These are phyloP conservation scores for Tricholomella constricta DNA, from an alignment of 768 basidiomycete species.

Conservation along the genomic window DNA sequence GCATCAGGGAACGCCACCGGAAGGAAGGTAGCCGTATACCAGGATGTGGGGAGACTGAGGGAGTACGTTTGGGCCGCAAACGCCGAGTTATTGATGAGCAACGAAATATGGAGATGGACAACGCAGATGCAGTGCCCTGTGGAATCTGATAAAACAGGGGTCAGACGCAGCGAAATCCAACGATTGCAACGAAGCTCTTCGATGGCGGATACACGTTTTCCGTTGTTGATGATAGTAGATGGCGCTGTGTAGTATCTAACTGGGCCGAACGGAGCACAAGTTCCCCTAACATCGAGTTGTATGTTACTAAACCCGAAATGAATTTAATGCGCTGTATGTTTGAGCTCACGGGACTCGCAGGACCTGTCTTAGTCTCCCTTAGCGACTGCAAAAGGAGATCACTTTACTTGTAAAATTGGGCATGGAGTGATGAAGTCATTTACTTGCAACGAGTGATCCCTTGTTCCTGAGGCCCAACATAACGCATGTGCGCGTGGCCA, in stretches of 20 bases:
- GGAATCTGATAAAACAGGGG: slow-evolving; percentile 12
- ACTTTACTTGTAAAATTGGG: background rate
- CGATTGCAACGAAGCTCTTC: background rate
- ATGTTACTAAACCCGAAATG: background rate
- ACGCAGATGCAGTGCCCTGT: background rate
- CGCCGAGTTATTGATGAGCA: slow-evolving; percentile 12
- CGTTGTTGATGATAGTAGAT: background rate
- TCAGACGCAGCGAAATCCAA: background rate
- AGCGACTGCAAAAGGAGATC: too few species aligned
- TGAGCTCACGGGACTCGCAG: too few species aligned
- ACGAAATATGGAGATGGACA: background rate
- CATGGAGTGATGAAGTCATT: background rate
- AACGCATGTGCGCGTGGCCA: slow-evolving; percentile 10
- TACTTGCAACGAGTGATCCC: background rate
- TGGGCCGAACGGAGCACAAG: too few species aligned
- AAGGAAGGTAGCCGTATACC: slow-evolving; percentile 5
- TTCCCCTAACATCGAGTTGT: background rate
- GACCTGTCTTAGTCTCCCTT: too few species aligned
- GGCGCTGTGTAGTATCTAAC: background rate
- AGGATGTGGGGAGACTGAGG: background rate
- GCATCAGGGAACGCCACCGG: slow-evolving; percentile 14
- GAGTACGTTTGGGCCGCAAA: slow-evolving; percentile 5
- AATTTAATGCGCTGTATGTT: slow-evolving; percentile 1
- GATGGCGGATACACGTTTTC: background rate
- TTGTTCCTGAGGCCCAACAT: slow-evolving; percentile 6